Evolutionary conservation across 202 grass and related monocot species (phyloP).

Genomic region (Elaeis oleifera): DNA sequence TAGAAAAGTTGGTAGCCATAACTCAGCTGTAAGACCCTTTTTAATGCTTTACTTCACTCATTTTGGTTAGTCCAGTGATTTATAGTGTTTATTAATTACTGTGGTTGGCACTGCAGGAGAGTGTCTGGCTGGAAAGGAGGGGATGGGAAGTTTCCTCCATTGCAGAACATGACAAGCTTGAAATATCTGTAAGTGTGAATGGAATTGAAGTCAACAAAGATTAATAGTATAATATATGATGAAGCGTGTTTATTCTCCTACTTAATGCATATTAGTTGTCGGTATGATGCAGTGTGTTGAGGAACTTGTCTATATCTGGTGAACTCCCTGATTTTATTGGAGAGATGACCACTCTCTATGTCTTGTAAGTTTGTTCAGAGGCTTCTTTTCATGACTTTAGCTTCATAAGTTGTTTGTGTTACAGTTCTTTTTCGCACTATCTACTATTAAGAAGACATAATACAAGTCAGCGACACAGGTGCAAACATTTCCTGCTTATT

Average conservation of each 20-base stretch:
- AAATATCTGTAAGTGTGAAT: slow-evolving; percentile 1
- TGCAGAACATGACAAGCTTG: not conserved
- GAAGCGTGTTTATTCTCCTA: no score
- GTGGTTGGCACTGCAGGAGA: not conserved
- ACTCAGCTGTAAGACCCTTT: slow-evolving; percentile 1
- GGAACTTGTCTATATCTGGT: slow-evolving; percentile 16
- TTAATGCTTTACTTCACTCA: not conserved
- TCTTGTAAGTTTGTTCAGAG: slow-evolving; percentile 7
- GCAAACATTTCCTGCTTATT: no score
- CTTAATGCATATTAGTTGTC: no score
- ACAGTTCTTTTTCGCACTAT: no score
- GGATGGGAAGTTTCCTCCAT: slow-evolving; percentile 7
- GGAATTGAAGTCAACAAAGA: no score
- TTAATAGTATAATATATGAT: no score
- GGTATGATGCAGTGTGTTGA: slow-evolving; percentile 3
- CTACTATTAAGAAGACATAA: no score
- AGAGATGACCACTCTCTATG: not conserved
- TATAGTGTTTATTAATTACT: not conserved
- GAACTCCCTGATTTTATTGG: slow-evolving; percentile 1
- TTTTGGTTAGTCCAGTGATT: not conserved
- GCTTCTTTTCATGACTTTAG: no score
- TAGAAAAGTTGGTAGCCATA: not conserved
- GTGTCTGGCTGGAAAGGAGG: slow-evolving; percentile 15
- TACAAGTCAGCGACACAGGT: no score
- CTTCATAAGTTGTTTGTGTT: no score